These are phyloP conservation scores for Fusarium denticulatum DNA, from an alignment of 2,329 filamentous ascomycete genomes.

Conservation along the genomic window DNA sequence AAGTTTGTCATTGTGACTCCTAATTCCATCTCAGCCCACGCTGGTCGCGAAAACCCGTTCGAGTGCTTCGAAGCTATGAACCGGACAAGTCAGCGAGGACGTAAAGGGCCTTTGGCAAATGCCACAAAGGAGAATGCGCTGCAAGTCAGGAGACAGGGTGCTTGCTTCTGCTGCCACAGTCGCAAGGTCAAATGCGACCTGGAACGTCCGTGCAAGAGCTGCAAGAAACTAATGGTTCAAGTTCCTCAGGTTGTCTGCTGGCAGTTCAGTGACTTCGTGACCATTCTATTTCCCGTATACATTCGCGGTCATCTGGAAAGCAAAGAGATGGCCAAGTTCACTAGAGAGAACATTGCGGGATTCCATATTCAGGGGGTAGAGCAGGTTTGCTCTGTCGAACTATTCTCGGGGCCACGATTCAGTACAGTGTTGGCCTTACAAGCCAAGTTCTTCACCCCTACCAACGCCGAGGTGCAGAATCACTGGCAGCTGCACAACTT, in stretches of 20 bases:
- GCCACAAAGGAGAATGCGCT: slow-evolving; percentile 65
- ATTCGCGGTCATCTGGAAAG: slow-evolving; percentile 62
- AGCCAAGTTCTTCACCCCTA: slow-evolving; percentile 64
- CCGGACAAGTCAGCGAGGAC: slow-evolving; percentile 62
- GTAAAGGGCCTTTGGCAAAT: slow-evolving; percentile 65
- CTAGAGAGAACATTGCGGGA: slow-evolving; percentile 59
- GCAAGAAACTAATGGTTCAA: slow-evolving; percentile 60
- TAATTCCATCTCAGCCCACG: slow-evolving; percentile 61
- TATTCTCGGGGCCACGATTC: slow-evolving; percentile 60
- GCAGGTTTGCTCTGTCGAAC: slow-evolving; percentile 55
- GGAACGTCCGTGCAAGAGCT: slow-evolving; percentile 66
- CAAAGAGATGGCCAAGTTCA: slow-evolving; percentile 60
- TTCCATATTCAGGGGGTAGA: slow-evolving; percentile 56
- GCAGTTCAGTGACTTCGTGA: slow-evolving; percentile 66
- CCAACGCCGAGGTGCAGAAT: slow-evolving; percentile 57
- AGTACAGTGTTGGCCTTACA: slow-evolving; percentile 56
- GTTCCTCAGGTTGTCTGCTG: slow-evolving; percentile 67
- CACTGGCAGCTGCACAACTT: slow-evolving; percentile 60
- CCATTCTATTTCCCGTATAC: slow-evolving; percentile 62
- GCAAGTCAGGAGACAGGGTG: slow-evolving; percentile 63
- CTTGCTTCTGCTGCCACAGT: slow-evolving; percentile 68
- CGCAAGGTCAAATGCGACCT: slow-evolving; percentile 69
- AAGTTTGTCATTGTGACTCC: slow-evolving; percentile 67
- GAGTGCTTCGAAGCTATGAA: slow-evolving; percentile 64
- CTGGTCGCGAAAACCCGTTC: slow-evolving; percentile 61